These are phyloP conservation scores for Colletotrichum liaoningense DNA, from an alignment of 2,329 filamentous ascomycete species.

Conservation along the genomic window DNA sequence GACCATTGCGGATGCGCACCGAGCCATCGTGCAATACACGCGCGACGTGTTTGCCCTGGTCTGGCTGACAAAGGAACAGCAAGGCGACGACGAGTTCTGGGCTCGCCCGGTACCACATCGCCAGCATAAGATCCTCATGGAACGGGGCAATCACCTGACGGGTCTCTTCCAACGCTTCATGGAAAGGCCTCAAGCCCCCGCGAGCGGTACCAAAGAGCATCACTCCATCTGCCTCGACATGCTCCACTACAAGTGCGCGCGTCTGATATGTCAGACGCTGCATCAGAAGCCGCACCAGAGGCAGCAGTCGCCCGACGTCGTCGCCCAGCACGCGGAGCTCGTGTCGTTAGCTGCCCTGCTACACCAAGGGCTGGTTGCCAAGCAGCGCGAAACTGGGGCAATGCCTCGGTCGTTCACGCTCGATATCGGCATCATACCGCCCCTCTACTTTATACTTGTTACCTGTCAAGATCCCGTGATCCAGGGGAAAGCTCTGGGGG, in stretches of 20 bases:
- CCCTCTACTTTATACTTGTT: constrained; percentile 21
- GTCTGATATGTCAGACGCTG: constrained; percentile 23
- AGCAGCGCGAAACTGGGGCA: not conserved
- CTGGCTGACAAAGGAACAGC: constrained; percentile 36
- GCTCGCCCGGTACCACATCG: constrained; percentile 29
- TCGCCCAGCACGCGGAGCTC: constrained; percentile 17
- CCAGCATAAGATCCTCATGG: constrained; percentile 38
- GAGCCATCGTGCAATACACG: constrained; percentile 38
- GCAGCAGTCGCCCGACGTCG: not conserved
- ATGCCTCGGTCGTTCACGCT: constrained; percentile 25
- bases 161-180: constrained; percentile 34
- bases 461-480: constrained; percentile 10
- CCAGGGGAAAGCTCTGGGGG: constrained; percentile 10
- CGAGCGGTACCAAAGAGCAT: constrained; percentile 12
- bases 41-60: constrained; percentile 39
- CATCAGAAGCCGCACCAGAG: constrained; percentile 15
- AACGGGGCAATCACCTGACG: constrained; percentile 28
- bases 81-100: constrained; percentile 35
- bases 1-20: constrained; percentile 35
- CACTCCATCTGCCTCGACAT: constrained; percentile 29
- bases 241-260: constrained; percentile 25
- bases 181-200: constrained; percentile 10
- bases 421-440: constrained; percentile 25
- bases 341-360: constrained; percentile 4
- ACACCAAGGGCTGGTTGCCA: constrained; percentile 11